phyloP scores from a whole-genome alignment of 1,284 basidiomycete genomes.

The Meripilus lineatus region DNA sequence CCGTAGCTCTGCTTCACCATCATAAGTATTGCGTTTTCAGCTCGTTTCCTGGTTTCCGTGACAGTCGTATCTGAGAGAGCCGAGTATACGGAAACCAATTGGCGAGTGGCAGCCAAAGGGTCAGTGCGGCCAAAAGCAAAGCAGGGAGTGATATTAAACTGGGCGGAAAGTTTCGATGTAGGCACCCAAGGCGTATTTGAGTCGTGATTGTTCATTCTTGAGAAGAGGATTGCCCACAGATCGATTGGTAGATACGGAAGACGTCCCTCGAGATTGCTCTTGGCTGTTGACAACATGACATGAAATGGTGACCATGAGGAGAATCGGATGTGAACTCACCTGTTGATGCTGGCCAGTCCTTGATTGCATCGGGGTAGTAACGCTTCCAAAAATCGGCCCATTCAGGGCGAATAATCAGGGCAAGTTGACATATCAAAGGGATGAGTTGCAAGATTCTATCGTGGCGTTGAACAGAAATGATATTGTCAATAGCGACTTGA shows the following conservation, averaged over 20 bases:
- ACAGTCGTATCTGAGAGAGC: slow-evolving; percentile 49
- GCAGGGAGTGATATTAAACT: slow-evolving; percentile 49
- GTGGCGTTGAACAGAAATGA: slow-evolving; percentile 50
- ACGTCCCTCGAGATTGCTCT: slow-evolving; percentile 52
- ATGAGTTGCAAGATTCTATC: slow-evolving; percentile 56
- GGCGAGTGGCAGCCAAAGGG: slow-evolving; percentile 44
- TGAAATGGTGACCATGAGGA: too few relatives aligned
- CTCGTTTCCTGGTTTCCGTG: slow-evolving; percentile 50
- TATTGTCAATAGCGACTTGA: slow-evolving; percentile 67
- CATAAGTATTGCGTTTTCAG: slow-evolving; percentile 55
- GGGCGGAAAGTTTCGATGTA: slow-evolving; percentile 41
- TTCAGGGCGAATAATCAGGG: slow-evolving; percentile 61
- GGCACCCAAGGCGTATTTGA: slow-evolving; percentile 28
- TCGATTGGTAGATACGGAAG: slow-evolving; percentile 70
- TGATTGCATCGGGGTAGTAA: slow-evolving; percentile 55
- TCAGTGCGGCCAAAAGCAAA: slow-evolving; percentile 58
- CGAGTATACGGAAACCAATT: slow-evolving; percentile 50
- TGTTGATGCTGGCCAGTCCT: slow-evolving; percentile 43
- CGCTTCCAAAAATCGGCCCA: slow-evolving; percentile 90
- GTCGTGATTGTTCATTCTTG: slow-evolving; percentile 59
- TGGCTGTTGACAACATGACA: slow-evolving; percentile 25
- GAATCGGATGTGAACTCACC: too few relatives aligned
- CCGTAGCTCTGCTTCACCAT: slow-evolving; percentile 44
- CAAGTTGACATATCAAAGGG: slow-evolving; percentile 64
- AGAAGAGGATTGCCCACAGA: slow-evolving; percentile 57